Percentiles rank a stretch among this genome's conserved stretches.
Evolutionary conservation across 2,329 filamentous ascomycete species (phyloP).

Genomic region (Fusarium nematophilum): DNA sequence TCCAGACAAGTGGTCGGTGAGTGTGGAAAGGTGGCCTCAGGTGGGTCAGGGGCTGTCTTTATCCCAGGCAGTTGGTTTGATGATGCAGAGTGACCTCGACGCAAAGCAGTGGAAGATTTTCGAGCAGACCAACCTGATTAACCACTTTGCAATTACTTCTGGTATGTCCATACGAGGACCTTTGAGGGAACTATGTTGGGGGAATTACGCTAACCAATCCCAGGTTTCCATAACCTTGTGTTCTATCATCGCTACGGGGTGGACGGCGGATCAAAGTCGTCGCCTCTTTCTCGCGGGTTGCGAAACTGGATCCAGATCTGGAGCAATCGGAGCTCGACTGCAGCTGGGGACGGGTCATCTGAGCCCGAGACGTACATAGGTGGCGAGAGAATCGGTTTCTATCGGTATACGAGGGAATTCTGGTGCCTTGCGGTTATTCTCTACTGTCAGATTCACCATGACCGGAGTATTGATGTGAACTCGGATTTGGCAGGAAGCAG

Average conservation of each 20-base stretch:
- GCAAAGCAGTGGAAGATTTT: not conserved
- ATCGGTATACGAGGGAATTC: slow-evolving; percentile 8
- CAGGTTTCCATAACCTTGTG: slow-evolving; percentile 29
- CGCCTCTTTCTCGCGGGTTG: not conserved
- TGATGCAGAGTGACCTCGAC: not conserved
- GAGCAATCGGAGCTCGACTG: slow-evolving; percentile 2
- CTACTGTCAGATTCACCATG: not conserved
- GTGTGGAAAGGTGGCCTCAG: not conserved
- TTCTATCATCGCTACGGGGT: slow-evolving; percentile 18
- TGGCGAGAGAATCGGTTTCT: slow-evolving; percentile 1
- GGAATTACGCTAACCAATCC: not conserved
- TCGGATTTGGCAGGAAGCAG: not conserved
- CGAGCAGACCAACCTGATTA: slow-evolving; percentile 13
- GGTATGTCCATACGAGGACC: slow-evolving; percentile 19
- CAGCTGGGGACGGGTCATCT: not conserved
- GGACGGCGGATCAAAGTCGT: not conserved
- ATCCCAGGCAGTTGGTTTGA: not conserved
- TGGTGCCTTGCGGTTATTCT: slow-evolving; percentile 5
- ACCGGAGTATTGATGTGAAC: not conserved
- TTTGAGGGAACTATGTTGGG: no score
- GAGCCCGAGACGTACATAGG: not conserved
- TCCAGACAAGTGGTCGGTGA: not conserved
- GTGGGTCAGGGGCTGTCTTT: not conserved
- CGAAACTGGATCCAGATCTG: slow-evolving; percentile 20
- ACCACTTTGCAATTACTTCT: slow-evolving; percentile 18